A percentile compares a stretch with the other conserved stretches of the same genome.
Evolutionary conservation across 2,329 filamentous ascomycete genomes (phyloP).

Genomic region (Epichloe festucae): DNA sequence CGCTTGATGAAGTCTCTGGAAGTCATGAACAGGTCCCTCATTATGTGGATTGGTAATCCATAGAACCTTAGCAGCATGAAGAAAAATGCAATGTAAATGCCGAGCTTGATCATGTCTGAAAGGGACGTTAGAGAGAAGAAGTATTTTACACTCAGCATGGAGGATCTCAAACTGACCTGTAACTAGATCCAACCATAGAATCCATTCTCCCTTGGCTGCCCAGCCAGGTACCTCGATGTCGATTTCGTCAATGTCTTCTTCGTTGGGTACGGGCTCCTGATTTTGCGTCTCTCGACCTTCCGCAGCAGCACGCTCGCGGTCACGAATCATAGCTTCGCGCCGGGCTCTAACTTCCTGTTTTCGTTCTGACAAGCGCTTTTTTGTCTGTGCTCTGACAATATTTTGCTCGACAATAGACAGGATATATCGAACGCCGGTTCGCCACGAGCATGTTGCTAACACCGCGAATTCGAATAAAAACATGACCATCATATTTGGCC

Average conservation of each 20-base stretch:
- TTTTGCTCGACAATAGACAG: constrained; percentile 67
- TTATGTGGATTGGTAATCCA: constrained; percentile 89
- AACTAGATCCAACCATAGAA: constrained; percentile 75
- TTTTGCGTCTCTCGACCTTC: constrained; percentile 45
- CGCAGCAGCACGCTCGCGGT: constrained; percentile 34
- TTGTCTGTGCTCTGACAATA: constrained; percentile 63
- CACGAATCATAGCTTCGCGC: constrained; percentile 37
- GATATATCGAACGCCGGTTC: constrained; percentile 65
- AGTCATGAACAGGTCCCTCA: constrained; percentile 90
- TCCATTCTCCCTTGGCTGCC: constrained; percentile 89
- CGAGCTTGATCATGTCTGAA: constrained; percentile 76
- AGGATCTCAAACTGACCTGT: constrained; percentile 43
- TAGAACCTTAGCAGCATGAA: constrained; percentile 87
- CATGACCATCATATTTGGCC: constrained; percentile 99
- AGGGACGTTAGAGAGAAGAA: constrained; percentile 2
- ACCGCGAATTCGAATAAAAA: constrained; percentile 97
- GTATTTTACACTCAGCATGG: neutral
- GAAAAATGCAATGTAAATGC: constrained; percentile 86
- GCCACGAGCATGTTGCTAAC: constrained; percentile 64
- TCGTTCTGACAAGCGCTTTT: constrained; percentile 52
- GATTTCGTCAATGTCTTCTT: constrained; percentile 77
- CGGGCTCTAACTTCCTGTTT: constrained; percentile 53
- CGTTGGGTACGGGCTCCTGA: constrained; percentile 42
- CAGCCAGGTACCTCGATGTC: constrained; percentile 92
- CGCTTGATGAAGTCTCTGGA: constrained; percentile 83